These are phyloP conservation scores for Lepidium aucheri DNA, from an alignment of 345 rosid species.

Conservation along the genomic window DNA sequence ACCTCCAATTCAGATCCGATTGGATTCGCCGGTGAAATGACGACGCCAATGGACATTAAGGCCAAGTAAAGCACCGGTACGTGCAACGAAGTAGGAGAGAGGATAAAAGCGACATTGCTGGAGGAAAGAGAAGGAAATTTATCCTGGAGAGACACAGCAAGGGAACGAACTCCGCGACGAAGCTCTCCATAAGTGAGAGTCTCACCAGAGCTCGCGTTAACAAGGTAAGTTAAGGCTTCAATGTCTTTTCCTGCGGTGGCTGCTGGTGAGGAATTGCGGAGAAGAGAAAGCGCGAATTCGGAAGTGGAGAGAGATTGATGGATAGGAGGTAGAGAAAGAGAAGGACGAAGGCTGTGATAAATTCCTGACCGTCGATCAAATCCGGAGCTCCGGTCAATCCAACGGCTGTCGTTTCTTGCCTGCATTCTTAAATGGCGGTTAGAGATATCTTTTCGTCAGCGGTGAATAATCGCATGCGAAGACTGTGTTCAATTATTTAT, in stretches of 20 bases:
- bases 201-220: slow-evolving; percentile 38
- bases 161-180: slow-evolving; percentile 34
- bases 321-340: slow-evolving; percentile 39
- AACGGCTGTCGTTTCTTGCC: background rate
- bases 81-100: slow-evolving; percentile 51
- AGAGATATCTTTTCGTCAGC: slow-evolving; percentile 9
- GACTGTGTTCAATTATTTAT: no score
- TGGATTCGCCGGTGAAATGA: slow-evolving; percentile 70
- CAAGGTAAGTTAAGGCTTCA: slow-evolving; percentile 27
- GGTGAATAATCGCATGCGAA: background rate
- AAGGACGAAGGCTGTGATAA: slow-evolving; percentile 49
- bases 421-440: slow-evolving; percentile 11
- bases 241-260: slow-evolving; percentile 23
- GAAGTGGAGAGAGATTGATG: slow-evolving; percentile 46
- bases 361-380: slow-evolving; percentile 38
- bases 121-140: slow-evolving; percentile 33
- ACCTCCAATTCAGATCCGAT: slow-evolving; percentile 49
- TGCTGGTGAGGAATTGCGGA: slow-evolving; percentile 28
- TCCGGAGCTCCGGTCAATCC: slow-evolving; percentile 40
- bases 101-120: slow-evolving; percentile 58
- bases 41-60: slow-evolving; percentile 61
- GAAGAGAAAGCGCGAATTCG: slow-evolving; percentile 41
- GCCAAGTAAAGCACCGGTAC: slow-evolving; percentile 66
- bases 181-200: slow-evolving; percentile 41
- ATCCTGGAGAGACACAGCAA: slow-evolving; percentile 36